A percentile compares a stretch with the other conserved stretches of the same genome.
Conservation (phyloP, 2,329 filamentous ascomycete species). For the Penicillium expansum region DNA sequence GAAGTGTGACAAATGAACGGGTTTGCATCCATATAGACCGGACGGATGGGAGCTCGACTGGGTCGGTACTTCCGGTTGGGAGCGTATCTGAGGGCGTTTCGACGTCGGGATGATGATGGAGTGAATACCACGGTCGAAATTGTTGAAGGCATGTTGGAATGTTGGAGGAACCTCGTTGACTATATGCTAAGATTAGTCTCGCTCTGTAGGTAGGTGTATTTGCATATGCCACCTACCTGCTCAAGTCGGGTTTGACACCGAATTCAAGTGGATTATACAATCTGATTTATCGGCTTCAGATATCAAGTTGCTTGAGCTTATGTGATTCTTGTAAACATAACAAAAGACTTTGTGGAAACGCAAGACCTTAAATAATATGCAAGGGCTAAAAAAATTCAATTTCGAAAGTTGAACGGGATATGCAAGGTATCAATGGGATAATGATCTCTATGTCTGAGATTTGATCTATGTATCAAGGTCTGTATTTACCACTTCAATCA, state of each 20-base stretch:
- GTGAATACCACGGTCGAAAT: not conserved
- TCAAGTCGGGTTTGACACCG: not conserved
- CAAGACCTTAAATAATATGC: not conserved
- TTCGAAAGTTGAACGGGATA: not conserved
- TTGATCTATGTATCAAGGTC: no score
- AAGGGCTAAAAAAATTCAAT: not conserved
- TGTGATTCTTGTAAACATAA: not conserved
- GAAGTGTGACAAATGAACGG: constrained; percentile 21
- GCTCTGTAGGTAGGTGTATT: not conserved
- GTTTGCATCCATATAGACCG: constrained; percentile 23
- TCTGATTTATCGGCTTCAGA: not conserved
- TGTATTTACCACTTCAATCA: no score
- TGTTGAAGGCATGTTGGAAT: constrained; percentile 1
- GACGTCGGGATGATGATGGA: not conserved
- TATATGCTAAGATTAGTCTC: not conserved
- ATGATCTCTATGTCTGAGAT: not conserved
- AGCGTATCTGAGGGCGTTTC: constrained; percentile 1
- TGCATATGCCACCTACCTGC: not conserved
- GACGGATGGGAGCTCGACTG: constrained; percentile 5
- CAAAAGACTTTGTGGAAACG: not conserved
- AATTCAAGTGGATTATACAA: not conserved
- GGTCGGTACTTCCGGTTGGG: constrained; percentile 8
- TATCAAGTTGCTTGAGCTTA: not conserved
- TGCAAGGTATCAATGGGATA: not conserved
- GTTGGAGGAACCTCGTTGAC: not conserved